Conservation (phyloP, 371 early-diverging fungal species). For the Saksenaea oblongispora region DNA sequence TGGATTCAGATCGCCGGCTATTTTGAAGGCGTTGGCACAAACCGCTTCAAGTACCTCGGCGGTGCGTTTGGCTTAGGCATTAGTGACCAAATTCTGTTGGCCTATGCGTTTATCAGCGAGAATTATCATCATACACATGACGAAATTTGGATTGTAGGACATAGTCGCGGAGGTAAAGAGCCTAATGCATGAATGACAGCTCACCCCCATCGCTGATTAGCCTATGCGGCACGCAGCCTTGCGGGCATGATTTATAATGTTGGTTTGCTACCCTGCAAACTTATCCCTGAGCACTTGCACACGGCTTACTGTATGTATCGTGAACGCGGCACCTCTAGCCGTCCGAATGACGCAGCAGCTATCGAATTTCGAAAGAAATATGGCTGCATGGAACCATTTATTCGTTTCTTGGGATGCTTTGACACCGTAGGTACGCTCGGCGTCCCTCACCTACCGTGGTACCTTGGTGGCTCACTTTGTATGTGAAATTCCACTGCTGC, state of each 20-base stretch:
- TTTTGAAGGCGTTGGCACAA: conserved; percentile 31
- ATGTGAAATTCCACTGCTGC: neutral
- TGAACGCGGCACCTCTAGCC: conserved; percentile 2
- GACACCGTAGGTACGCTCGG: conserved; percentile 45
- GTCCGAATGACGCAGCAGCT: conserved; percentile 10
- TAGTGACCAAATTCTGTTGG: conserved; percentile 29
- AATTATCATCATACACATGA: conserved; percentile 26
- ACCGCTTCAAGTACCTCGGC: conserved; percentile 17
- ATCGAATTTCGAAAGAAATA: conserved; percentile 23
- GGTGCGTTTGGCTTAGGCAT: conserved; percentile 41
- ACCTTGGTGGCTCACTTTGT: conserved; percentile 37
- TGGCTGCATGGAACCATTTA: conserved; percentile 21
- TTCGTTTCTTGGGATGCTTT: conserved; percentile 40
- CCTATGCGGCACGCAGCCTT: conserved; percentile 40
- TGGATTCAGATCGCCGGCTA: conserved; percentile 30
- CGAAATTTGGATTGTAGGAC: conserved; percentile 40
- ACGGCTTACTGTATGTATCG: conserved; percentile 33
- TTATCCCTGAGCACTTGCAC: conserved; percentile 9
- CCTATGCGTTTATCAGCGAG: conserved; percentile 30
- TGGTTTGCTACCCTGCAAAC: conserved; percentile 27
- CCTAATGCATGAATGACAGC: neutral
- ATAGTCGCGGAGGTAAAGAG: conserved; percentile 38
- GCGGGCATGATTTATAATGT: conserved; percentile 44
- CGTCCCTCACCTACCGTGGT: conserved; percentile 42
- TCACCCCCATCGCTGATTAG: conserved; percentile 9